Base-by-base conservation (phyloP, 495 filamentous ascomycete species). In the Hypomontagnella monticulosa region DNA sequence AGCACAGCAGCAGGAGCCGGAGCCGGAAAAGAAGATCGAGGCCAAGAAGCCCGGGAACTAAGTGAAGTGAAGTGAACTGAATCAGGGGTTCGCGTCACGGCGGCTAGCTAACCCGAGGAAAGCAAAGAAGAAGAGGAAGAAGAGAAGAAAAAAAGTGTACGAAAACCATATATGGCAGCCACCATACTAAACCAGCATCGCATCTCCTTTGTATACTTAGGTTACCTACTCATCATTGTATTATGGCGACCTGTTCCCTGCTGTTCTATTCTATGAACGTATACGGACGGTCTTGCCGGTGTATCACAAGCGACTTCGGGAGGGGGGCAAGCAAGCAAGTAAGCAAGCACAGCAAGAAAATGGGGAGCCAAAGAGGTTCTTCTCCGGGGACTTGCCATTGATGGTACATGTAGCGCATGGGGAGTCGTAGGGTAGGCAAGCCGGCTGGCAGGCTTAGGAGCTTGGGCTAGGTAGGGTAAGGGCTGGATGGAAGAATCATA, bases 191-290 rank as follows among this genome's bases (percentile, higher is more conserved):
- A 34, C 47, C 42, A 27, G 38, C 49, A 57, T 59, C 63, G 32
- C 58, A 66, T 73, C 50, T 69, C 71, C 51, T 73, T 73, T 71
- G 68, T 73, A 32, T 50, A 50, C 47, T 9, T 33, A 46, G 47
- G 27, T 36, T 36, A 54, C n/a, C 16, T 40, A 11, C 15, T 46
- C 12, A 14, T 33, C 19, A 50, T 23, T 62, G 58, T 60, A 70
- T 61, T 57, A 55, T 40, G 65, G 30, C 47, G 16, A n/a, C 46
- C 30, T 10, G 8, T 38, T n/a, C n/a, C n/a, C n/a, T n/a, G n/a
- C n/a, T n/a, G n/a, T n/a, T n/a, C n/a, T n/a, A n/a, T n/a, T n/a
- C n/a, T n/a, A n/a, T n/a, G n/a, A n/a, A n/a, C n/a, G n/a, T n/a
- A n/a, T n/a, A n/a, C 40, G 15, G 18, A 18, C 40, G 40, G 15